A percentile compares a stretch with the other conserved stretches of the same genome.
Evolutionary conservation across 345 rosid genomes (phyloP).

Genomic region (Eucalyptus melliodora): DNA sequence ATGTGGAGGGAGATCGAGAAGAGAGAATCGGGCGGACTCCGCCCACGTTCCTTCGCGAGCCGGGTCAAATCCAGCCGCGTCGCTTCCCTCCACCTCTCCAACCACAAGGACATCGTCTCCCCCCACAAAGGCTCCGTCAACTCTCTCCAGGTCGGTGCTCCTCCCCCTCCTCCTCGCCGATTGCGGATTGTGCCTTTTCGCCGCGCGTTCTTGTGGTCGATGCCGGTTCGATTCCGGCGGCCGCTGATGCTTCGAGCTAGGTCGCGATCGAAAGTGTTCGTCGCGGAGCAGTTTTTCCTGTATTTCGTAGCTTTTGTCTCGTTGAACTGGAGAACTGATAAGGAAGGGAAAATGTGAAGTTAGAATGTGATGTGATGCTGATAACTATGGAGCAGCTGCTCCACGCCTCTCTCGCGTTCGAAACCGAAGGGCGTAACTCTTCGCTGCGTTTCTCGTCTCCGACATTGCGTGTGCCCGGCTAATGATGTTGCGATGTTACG

Average conservation of each 20-base stretch:
- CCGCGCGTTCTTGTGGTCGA: neutral
- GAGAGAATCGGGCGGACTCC: slow-evolving; percentile 78
- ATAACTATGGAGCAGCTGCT: neutral
- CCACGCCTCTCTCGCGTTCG: neutral
- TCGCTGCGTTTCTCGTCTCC: neutral
- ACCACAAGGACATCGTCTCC: slow-evolving; percentile 68
- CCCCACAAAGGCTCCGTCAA: slow-evolving; percentile 82
- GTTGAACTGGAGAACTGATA: neutral
- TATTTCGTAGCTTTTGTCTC: neutral
- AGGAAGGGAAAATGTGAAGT: neutral
- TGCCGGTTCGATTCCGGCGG: neutral
- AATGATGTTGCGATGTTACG: neutral
- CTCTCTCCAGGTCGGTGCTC: slow-evolving; percentile 59
- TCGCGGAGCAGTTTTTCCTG: neutral
- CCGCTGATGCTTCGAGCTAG: neutral
- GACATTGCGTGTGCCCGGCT: neutral
- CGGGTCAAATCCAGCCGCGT: slow-evolving; percentile 47
- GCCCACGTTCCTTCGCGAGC: slow-evolving; percentile 46
- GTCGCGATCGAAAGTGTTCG: neutral
- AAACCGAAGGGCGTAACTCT: neutral
- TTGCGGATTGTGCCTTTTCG: neutral
- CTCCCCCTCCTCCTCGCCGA: neutral
- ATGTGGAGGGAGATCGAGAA: slow-evolving; percentile 81
- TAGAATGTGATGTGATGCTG: neutral
- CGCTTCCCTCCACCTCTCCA: slow-evolving; percentile 60